A percentile compares a stretch with the other conserved stretches of the same genome.
Conservation (phyloP, 1,284 basidiomycete genomes). For the Leccinum fallax region DNA sequence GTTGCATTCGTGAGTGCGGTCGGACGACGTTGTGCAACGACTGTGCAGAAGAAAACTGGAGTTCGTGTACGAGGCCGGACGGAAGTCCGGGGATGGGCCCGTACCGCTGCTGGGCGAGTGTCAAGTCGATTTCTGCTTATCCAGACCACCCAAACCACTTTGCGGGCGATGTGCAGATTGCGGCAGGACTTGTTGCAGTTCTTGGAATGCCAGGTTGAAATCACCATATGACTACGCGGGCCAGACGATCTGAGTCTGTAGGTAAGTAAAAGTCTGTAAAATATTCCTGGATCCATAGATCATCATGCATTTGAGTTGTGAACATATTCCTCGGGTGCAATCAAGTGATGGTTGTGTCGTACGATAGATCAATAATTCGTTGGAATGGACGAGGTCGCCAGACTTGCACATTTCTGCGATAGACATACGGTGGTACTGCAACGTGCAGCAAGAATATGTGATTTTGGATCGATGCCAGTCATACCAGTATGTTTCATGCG, state of each 20-base stretch:
- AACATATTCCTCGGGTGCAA: background rate
- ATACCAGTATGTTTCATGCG: background rate
- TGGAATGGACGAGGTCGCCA: too few relatives aligned
- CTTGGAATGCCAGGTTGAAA: slow-evolving; percentile 1
- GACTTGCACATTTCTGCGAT: too few relatives aligned
- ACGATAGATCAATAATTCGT: too few relatives aligned
- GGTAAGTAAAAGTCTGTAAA: too few relatives aligned
- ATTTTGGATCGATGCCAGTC: too few relatives aligned
- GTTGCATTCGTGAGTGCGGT: slow-evolving; percentile 16
- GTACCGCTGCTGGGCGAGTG: too few relatives aligned
- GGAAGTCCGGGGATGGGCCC: background rate
- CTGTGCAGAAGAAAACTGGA: slow-evolving; percentile 26
- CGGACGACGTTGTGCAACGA: slow-evolving; percentile 24
- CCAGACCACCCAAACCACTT: background rate
- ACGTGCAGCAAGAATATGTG: too few relatives aligned
- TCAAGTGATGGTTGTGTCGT: slow-evolving; percentile 30
- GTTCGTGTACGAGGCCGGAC: background rate
- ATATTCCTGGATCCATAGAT: too few relatives aligned
- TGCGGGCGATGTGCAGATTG: slow-evolving; percentile 21
- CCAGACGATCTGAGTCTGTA: too few relatives aligned
- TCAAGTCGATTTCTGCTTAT: too few relatives aligned
- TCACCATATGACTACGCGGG: too few relatives aligned
- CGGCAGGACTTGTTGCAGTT: slow-evolving; percentile 12
- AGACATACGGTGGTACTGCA: too few relatives aligned
- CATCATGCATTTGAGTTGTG: background rate